These are phyloP conservation scores for Suhomyces tanzawaensis DNA, from an alignment of 805 yeast genomes.

Conservation along the genomic window DNA sequence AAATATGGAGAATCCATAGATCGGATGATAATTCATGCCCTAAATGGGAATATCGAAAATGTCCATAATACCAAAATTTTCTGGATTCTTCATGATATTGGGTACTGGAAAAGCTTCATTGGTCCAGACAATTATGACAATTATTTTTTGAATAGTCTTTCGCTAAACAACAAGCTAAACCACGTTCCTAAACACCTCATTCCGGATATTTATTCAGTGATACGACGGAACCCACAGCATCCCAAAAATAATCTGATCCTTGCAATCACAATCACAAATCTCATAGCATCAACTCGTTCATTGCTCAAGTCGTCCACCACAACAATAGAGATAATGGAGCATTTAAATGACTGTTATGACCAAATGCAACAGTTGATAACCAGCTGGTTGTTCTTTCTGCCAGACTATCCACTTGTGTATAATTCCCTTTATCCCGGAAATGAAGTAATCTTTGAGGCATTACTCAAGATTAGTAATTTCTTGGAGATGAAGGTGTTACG, in stretches of 20 bases:
- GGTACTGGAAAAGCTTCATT: conserved; percentile 30
- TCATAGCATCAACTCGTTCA: conserved; percentile 10
- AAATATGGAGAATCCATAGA: conserved; percentile 14
- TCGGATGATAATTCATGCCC: conserved; percentile 9
- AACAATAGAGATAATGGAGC: not conserved
- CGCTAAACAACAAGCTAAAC: conserved; percentile 13
- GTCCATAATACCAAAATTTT: conserved; percentile 14
- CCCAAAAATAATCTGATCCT: conserved; percentile 20
- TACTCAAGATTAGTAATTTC: conserved; percentile 9
- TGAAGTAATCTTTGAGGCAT: conserved; percentile 24
- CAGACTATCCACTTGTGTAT: conserved; percentile 16
- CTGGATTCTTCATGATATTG: conserved; percentile 26
- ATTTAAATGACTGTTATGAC: conserved; percentile 1
- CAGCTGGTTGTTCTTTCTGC: conserved; percentile 20
- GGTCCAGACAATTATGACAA: conserved; percentile 18
- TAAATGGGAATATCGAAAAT: conserved; percentile 12
- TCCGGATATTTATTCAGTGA: conserved; percentile 7
- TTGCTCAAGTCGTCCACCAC: conserved; percentile 1
- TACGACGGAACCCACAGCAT: conserved; percentile 17
- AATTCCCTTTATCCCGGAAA: conserved; percentile 28
- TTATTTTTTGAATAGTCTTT: conserved; percentile 23
- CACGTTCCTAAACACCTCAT: not conserved
- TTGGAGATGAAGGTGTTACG: conserved; percentile 4
- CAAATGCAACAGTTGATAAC: conserved; percentile 1
- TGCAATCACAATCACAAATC: conserved; percentile 14